Conservation (phyloP, 805 yeast genomes). For the Wickerhamomyces canadensis region DNA sequence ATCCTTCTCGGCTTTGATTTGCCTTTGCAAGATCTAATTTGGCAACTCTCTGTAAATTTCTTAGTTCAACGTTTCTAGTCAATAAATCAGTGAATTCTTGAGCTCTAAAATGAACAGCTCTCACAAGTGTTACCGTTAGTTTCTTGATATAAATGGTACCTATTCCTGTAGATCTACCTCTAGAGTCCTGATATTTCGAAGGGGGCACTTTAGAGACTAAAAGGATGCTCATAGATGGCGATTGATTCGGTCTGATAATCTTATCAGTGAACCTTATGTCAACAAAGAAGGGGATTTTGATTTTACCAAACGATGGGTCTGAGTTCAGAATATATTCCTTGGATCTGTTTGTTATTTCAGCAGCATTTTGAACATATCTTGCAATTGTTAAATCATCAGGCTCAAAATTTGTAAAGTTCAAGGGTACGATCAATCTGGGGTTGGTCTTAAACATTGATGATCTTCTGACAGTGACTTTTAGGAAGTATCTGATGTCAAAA, state of each 20-base stretch:
- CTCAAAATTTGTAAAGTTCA: slow-evolving; percentile 32
- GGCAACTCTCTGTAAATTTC: not conserved
- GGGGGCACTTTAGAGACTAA: slow-evolving; percentile 3
- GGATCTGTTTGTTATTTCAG: not conserved
- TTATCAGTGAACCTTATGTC: not conserved
- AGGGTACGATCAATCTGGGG: slow-evolving; percentile 41
- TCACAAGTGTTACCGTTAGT: not conserved
- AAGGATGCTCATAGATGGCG: slow-evolving; percentile 13
- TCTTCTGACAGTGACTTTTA: slow-evolving; percentile 56
- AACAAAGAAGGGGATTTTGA: not conserved
- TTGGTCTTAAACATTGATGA: slow-evolving; percentile 44
- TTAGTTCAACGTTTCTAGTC: not conserved
- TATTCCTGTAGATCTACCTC: slow-evolving; percentile 1
- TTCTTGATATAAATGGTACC: slow-evolving; percentile 5
- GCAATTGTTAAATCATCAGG: slow-evolving; percentile 31
- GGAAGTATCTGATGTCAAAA: slow-evolving; percentile 32
- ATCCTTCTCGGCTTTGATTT: not conserved
- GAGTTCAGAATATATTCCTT: not conserved
- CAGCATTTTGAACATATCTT: not conserved
- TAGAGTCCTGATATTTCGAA: not conserved
- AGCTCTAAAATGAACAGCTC: not conserved
- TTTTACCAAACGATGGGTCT: no score
- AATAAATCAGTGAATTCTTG: not conserved
- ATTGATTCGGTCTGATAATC: not conserved
- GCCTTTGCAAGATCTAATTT: not conserved